A percentile compares a stretch with the other conserved stretches of the same genome.
Conservation (phyloP, 305 asterid species). For the Salvia sclarea region DNA sequence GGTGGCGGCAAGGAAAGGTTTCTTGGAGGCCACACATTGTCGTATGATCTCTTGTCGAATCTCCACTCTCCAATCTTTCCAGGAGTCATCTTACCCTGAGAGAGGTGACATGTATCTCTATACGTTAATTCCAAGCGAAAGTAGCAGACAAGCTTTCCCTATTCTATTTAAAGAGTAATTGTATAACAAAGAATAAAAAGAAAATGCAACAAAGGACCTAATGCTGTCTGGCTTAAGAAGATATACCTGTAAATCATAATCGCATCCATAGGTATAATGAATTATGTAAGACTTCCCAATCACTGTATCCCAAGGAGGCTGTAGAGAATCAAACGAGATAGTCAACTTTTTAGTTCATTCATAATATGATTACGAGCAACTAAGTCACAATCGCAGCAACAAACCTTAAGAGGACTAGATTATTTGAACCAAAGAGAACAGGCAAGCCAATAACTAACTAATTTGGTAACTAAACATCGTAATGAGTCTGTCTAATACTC, state of each 20-base stretch:
- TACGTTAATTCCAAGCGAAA: neutral
- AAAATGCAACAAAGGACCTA: neutral
- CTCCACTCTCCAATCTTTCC: slow-evolving; percentile 98
- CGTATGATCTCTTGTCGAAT: slow-evolving; percentile 85
- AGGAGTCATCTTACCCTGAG: slow-evolving; percentile 74
- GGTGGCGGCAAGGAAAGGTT: slow-evolving; percentile 90
- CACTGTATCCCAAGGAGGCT: slow-evolving; percentile 93
- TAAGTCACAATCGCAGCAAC: neutral
- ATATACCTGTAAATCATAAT: slow-evolving; percentile 76
- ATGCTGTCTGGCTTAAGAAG: neutral
- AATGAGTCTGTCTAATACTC: neutral
- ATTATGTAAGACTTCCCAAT: slow-evolving; percentile 75
- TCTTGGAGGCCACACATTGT: slow-evolving; percentile 66
- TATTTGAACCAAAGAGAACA: neutral
- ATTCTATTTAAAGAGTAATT: neutral
- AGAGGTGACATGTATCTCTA: slow-evolving; percentile 1
- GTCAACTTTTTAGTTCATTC: slow-evolving; percentile 25
- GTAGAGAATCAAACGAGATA: slow-evolving; percentile 27
- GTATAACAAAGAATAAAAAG: neutral
- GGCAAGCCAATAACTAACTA: too few relatives aligned
- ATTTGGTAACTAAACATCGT: neutral
- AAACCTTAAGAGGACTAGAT: neutral
- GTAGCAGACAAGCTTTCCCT: neutral
- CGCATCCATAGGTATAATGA: slow-evolving; percentile 93
- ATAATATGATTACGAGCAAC: slow-evolving; percentile 16